Conservation (phyloP, 257 asterid species). For the Salvia hispanica region DNA sequence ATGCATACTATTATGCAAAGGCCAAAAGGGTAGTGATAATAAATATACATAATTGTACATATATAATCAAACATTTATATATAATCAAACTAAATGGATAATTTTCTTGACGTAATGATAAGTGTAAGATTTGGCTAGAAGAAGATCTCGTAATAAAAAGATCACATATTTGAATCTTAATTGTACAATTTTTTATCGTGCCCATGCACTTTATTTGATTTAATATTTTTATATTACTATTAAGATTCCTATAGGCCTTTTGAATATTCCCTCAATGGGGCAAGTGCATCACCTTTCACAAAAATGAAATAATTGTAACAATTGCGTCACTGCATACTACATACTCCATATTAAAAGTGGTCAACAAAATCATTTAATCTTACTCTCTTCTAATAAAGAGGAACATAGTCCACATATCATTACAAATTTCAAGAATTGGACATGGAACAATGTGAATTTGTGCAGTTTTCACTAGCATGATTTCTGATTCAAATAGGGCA, state of each 20-base stretch:
- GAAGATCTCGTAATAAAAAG: too few species aligned
- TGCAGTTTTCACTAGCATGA: too few species aligned
- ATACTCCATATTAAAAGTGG: constrained; percentile 21
- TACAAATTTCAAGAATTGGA: too few species aligned
- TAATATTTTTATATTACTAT: not conserved
- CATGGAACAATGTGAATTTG: too few species aligned
- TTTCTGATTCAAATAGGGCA: too few species aligned
- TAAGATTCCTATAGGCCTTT: constrained; percentile 4
- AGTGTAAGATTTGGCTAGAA: too few species aligned
- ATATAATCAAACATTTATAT: too few species aligned
- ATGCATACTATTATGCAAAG: constrained; percentile 1
- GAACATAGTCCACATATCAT: not conserved
- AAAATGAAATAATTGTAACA: not conserved
- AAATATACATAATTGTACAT: too few species aligned
- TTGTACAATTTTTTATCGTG: too few species aligned
- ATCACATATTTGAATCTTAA: too few species aligned
- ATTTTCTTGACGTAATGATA: not conserved
- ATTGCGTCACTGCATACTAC: constrained; percentile 43
- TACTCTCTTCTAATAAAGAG: not conserved
- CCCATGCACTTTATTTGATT: not conserved
- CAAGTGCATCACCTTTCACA: not conserved
- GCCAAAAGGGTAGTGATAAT: too few species aligned
- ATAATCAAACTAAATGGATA: too few species aligned
- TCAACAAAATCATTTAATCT: not conserved
- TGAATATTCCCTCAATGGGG: not conserved